Base-by-base conservation (phyloP, 2,329 filamentous ascomycete species). In the Trichoderma endophyticum region DNA sequence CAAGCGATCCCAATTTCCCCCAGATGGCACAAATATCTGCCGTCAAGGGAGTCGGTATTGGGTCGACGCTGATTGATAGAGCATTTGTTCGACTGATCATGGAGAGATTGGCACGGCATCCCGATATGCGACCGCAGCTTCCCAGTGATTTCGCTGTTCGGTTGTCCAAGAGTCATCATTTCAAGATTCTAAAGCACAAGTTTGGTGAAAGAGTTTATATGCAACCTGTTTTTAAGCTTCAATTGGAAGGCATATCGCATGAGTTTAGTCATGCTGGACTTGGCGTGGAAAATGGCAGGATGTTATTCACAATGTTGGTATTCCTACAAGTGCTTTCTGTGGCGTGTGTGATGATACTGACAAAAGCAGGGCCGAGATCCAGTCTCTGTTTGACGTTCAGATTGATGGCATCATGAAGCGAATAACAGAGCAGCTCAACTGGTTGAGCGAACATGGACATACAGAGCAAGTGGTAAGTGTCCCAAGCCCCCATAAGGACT, bases 21-120 rank as follows among this genome's bases (percentile, higher is more conserved):
- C 77, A 79, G 21, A 75, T 83, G 71, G 77, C 79, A 6, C 79
- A 82, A 65, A 78, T 83, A 15, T 75, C 79, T 0, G 78, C 79
- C 7, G 84, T 86, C 9, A 81, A 81, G 18, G 84, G 84, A n/a
- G 79, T 85, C 6, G 83, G 84, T 0, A 83, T 86, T 28, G 84
- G 84, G 0, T 81, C 83, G 0, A 82, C 83, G 0, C 77, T 86
- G n/a, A 85, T 86, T 64, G 84, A 86, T 71, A 78, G 79, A 18
- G 79, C 81, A 0, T 86, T 85, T 72, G 73, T 82, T 9, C 77
- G 77, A 3, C 76, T 85, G 18, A 81, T 86, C 3, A 77, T 79
- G 8, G 76, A 78, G 57, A 78, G 84, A 14, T 74, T 86, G 4
- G 39, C 26, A 0, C 24, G 39, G 0, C 11, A 51, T 32, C 62